Percentiles rank a stretch among this genome's conserved stretches.
Evolutionary conservation across 495 filamentous ascomycete species (phyloP).

Genomic region (Bryoglossum gracile): DNA sequence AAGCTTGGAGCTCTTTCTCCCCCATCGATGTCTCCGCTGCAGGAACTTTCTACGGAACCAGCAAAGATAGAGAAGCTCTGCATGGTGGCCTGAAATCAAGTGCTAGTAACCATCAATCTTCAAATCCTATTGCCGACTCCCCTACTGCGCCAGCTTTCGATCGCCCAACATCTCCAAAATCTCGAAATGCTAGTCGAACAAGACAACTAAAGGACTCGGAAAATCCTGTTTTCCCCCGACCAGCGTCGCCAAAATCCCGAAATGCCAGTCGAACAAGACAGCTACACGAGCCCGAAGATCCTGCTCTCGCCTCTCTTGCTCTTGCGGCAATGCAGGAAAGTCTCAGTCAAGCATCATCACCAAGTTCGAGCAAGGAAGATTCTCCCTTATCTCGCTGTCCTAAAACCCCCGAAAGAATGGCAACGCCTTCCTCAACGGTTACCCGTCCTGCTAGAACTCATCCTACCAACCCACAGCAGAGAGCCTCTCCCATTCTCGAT

Average conservation of each 20-base stretch:
- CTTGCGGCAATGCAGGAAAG: no score
- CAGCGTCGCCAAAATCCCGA: constrained; percentile 10
- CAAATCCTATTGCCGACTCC: no score
- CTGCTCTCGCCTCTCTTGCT: not conserved
- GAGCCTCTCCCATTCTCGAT: no score
- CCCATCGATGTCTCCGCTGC: constrained; percentile 1
- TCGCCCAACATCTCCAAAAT: constrained; percentile 9
- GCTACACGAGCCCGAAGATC: not conserved
- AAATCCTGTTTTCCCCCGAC: not conserved
- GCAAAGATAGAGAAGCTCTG: no score
- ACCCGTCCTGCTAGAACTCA: no score
- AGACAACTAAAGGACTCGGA: not conserved
- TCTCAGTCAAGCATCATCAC: not conserved
- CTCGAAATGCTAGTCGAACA: constrained; percentile 9
- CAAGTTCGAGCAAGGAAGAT: not conserved
- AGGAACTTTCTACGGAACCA: not conserved
- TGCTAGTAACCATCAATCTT: not conserved
- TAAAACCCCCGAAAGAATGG: no score
- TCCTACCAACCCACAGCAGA: no score
- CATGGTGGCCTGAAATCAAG: constrained; percentile 11
- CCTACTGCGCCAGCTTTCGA: not conserved
- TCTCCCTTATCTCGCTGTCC: no score
- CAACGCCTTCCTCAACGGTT: no score
- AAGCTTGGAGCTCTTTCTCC: no score
- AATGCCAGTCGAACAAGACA: constrained; percentile 8